Conservation (phyloP, 73 alveolate species). For the Stentor roeselii region DNA sequence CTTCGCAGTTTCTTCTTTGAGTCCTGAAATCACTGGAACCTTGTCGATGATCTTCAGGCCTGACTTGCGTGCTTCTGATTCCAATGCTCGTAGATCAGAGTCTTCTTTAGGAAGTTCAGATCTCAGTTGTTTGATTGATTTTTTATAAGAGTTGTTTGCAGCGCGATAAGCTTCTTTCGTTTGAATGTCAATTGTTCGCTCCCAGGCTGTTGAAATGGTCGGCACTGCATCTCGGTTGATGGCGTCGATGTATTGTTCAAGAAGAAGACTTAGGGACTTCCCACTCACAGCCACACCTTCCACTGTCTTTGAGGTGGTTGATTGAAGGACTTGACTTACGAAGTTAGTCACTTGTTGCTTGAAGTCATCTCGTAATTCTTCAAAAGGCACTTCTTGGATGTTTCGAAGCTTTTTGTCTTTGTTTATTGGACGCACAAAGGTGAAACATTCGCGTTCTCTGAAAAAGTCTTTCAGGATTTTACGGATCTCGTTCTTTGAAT, state of each 20-base stretch:
- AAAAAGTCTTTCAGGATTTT: slow-evolving; percentile 71
- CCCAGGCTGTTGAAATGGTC: slow-evolving; percentile 92
- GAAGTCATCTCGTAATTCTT: slow-evolving; percentile 89
- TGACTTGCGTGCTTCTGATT: slow-evolving; percentile 40
- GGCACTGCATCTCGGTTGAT: slow-evolving; percentile 86
- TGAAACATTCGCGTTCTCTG: slow-evolving; percentile 89
- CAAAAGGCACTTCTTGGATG: slow-evolving; percentile 83
- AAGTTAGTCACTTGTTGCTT: slow-evolving; percentile 70
- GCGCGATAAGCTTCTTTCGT: slow-evolving; percentile 35
- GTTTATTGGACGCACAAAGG: slow-evolving; percentile 94
- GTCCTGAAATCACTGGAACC: slow-evolving; percentile 37
- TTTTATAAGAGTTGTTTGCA: slow-evolving; percentile 37
- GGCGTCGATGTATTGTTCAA: slow-evolving; percentile 68
- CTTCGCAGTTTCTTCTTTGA: slow-evolving; percentile 48
- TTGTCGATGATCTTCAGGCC: slow-evolving; percentile 42
- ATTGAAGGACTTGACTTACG: slow-evolving; percentile 54
- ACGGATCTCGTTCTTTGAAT: slow-evolving; percentile 80
- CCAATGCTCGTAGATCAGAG: slow-evolving; percentile 30
- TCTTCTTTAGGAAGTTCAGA: slow-evolving; percentile 34
- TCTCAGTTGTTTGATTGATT: slow-evolving; percentile 31
- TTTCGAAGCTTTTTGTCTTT: slow-evolving; percentile 93
- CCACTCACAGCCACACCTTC: slow-evolving; percentile 84
- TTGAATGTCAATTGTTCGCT: slow-evolving; percentile 79
- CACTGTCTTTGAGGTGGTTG: slow-evolving; percentile 70
- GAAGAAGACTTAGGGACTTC: slow-evolving; percentile 66